These are phyloP conservation scores for Coemansia sp. DNA, from an alignment of 192 early-diverging fungal species.

Conservation along the genomic window DNA sequence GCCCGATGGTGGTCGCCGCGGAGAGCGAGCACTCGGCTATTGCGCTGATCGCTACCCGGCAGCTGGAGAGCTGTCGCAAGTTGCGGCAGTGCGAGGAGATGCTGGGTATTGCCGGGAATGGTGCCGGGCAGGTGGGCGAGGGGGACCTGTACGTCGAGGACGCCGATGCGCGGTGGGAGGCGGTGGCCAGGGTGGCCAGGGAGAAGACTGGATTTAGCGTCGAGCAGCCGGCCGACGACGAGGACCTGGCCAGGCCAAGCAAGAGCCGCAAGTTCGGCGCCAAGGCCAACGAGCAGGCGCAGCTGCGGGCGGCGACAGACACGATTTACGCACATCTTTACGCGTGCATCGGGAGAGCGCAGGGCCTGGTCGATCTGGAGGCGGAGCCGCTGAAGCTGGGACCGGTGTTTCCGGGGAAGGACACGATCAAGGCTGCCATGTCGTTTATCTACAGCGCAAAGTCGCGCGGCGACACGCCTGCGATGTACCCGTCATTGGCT, in stretches of 20 bases:
- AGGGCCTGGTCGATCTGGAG: constrained; percentile 7
- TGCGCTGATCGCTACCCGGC: constrained; percentile 14
- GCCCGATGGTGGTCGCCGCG: constrained; percentile 32
- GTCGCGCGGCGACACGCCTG: constrained; percentile 28
- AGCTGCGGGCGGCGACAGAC: constrained; percentile 15
- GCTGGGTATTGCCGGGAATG: constrained; percentile 18
- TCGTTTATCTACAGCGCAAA: constrained; percentile 39
- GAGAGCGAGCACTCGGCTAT: constrained; percentile 37
- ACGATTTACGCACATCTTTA: constrained; percentile 26
- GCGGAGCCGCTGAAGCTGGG: constrained; percentile 3
- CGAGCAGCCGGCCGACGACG: background rate
- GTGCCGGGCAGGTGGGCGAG: background rate
- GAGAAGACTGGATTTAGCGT: constrained; percentile 13
- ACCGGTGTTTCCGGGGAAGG: constrained; percentile 13
- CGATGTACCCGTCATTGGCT: constrained; percentile 18
- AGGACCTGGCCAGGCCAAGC: background rate
- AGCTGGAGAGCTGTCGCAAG: constrained; percentile 31
- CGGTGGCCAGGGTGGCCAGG: constrained; percentile 12
- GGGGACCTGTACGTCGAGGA: constrained; percentile 3
- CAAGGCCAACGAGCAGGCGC: constrained; percentile 10
- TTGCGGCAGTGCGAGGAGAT: constrained; percentile 44
- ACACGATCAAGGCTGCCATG: constrained; percentile 8
- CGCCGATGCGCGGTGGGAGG: constrained; percentile 21
- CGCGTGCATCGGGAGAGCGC: constrained; percentile 7
- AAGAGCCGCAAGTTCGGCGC: constrained; percentile 13